These are phyloP conservation scores for Malus asiatica DNA, from an alignment of 306 rosid species.

Conservation along the genomic window DNA sequence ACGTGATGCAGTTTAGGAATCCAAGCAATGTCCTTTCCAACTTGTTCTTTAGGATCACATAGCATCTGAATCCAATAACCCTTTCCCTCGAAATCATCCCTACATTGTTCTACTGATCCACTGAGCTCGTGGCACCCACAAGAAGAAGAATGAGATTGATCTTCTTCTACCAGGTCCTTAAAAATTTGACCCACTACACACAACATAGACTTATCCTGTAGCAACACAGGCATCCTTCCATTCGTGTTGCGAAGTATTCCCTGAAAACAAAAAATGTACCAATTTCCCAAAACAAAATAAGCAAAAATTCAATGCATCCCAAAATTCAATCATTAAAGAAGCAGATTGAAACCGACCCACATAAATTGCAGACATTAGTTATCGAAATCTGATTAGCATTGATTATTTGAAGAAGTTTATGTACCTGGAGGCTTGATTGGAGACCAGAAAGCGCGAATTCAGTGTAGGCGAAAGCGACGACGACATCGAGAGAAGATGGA, in stretches of 20 bases:
- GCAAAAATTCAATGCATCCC: background rate
- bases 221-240: conserved; percentile 51
- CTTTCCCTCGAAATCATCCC: conserved; percentile 32
- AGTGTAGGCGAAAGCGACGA: conserved; percentile 59
- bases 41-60: conserved; percentile 37
- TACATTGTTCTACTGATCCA: conserved; percentile 41
- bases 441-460: conserved; percentile 36
- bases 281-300: background rate
- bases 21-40: conserved; percentile 31
- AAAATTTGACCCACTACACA: conserved; percentile 51
- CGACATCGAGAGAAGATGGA: conserved; percentile 56
- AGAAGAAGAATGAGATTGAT: conserved; percentile 22
- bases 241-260: conserved; percentile 45
- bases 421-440: conserved; percentile 52
- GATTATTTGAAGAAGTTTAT: conserved; percentile 12
- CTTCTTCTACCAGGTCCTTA: conserved; percentile 19
- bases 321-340: background rate
- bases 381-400: background rate
- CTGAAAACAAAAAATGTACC: conserved; percentile 23
- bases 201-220: conserved; percentile 55
- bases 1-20: conserved; percentile 74
- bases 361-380: background rate
- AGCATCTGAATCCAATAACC: conserved; percentile 45
- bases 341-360: background rate
- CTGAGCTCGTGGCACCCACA: conserved; percentile 34